Base-by-base conservation (phyloP, 176 grass and related monocot genomes). In the Echinochloa phyllopogon region DNA sequence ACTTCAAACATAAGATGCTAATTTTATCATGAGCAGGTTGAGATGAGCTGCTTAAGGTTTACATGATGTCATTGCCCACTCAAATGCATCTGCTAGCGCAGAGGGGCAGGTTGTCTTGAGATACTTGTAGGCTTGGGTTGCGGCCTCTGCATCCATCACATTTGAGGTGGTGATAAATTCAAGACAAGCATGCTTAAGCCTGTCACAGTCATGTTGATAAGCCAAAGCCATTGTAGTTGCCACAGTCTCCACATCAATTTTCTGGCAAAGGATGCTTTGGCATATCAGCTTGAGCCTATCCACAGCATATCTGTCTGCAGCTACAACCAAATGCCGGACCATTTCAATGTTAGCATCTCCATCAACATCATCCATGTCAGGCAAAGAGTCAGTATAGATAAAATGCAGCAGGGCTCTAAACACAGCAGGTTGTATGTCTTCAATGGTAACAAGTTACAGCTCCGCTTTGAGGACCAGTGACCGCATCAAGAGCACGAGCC, bases 391-490 rank as follows among this genome's bases (percentile, higher is more conserved):
- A 3, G 38, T 69, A 25, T 79, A 88, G 20, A 84, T 73, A 74
- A 84, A 89, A 39, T 70, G 38, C n/a, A 89, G 82, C 58, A 81
- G 47, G 27, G 59, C 55, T 24, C 18, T 85, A 9, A 84, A 89
- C 20, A 89, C 76, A 27, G 23, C 25, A 10, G 83, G 58, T 33
- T 82, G 71, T 83, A 90, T 45, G 61, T 86, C 88, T 41, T 82
- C 20, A 10, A 90, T 82, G 13, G 11, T 7, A 4, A 75, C 36
- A 38, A 16, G 48, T 16, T 37, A 77, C 29, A 90, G 49, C 47
- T 86, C 62, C 4, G 88, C 75, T 39, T 27, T 86, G 50, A 90
- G 82, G 18, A 90, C 83, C 0, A 72, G 55, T 8, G 79, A 87
- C 3, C 79, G 70, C 25, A 33, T 10, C 0, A 79, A 72, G n/a